phyloP scores from a whole-genome alignment of 2,329 filamentous ascomycete species.

The Cryoendolithus antarcticus region DNA sequence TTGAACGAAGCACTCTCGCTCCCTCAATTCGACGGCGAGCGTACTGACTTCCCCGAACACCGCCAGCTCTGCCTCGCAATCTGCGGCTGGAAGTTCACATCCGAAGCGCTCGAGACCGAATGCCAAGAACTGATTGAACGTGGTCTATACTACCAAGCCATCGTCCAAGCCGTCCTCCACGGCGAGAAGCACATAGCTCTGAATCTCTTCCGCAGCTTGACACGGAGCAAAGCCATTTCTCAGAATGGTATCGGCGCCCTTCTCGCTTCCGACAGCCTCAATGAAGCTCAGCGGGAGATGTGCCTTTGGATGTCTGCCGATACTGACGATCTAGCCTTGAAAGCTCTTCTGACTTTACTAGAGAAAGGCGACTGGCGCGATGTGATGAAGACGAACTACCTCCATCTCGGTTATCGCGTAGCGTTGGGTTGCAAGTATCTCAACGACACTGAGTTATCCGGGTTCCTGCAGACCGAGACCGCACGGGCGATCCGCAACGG shows the following conservation, averaged over 20 bases:
- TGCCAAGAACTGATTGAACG: conserved; percentile 40
- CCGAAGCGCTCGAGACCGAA: conserved; percentile 36
- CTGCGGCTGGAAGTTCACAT: conserved; percentile 56
- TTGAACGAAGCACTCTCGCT: conserved; percentile 52
- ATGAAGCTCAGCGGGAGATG: conserved; percentile 48
- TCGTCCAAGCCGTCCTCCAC: conserved; percentile 63
- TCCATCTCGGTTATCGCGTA: conserved; percentile 62
- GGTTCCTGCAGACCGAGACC: conserved; percentile 41
- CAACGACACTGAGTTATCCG: conserved; percentile 34
- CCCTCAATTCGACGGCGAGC: conserved; percentile 50
- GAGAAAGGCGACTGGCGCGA: conserved; percentile 63
- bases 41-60: conserved; percentile 55
- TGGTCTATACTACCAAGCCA: conserved; percentile 58
- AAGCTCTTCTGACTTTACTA: conserved; percentile 67
- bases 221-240: conserved; percentile 53
- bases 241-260: conserved; percentile 37
- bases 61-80: conserved; percentile 64
- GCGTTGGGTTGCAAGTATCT: conserved; percentile 65
- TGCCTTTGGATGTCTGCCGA: conserved; percentile 51
- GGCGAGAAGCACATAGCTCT: conserved; percentile 58
- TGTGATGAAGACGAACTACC: conserved; percentile 59
- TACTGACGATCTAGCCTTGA: conserved; percentile 64
- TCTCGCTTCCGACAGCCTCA: conserved; percentile 37
- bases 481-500: conserved; percentile 50
- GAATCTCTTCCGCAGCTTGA: conserved; percentile 55